A percentile compares a stretch with the other conserved stretches of the same genome.
These are phyloP conservation scores for Pyricularia sp. DNA, from an alignment of 2,329 filamentous ascomycete genomes.

Conservation along the genomic window DNA sequence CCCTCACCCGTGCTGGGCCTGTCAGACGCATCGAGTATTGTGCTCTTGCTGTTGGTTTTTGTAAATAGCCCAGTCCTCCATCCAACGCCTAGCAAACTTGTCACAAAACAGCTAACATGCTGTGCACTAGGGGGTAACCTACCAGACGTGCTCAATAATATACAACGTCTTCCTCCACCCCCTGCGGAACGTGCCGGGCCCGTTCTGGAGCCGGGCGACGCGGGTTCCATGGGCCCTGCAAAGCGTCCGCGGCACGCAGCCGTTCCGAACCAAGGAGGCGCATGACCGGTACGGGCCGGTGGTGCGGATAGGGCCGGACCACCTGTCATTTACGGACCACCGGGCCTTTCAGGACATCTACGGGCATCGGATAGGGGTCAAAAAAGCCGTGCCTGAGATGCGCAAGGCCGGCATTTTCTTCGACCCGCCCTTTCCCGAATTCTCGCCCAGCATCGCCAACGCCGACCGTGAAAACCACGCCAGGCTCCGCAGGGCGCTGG, in stretches of 20 bases:
- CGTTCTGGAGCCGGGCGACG: constrained; percentile 16
- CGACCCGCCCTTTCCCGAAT: too few relatives aligned
- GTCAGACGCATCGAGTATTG: too few relatives aligned
- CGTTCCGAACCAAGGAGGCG: neutral
- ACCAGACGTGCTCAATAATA: constrained; percentile 5
- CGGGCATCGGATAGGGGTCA: neutral
- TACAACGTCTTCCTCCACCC: constrained; percentile 26
- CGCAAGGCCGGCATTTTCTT: too few relatives aligned
- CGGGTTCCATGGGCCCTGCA: constrained; percentile 5
- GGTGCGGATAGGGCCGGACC: constrained; percentile 5
- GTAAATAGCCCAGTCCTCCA: too few relatives aligned
- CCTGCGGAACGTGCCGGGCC: constrained; percentile 21
- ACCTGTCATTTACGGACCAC: constrained; percentile 1
- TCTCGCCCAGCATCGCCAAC: too few relatives aligned
- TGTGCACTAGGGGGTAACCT: too few relatives aligned
- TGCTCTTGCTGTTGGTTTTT: too few relatives aligned
- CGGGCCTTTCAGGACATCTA: constrained; percentile 4
- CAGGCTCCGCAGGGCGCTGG: neutral
- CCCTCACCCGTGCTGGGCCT: too few relatives aligned
- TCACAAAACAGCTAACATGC: too few relatives aligned
- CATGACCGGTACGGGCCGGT: constrained; percentile 5
- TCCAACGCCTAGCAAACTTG: too few relatives aligned
- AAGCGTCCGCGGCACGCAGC: neutral
- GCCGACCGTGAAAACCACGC: constrained; percentile 10
- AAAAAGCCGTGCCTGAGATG: neutral